Percentiles rank a stretch among this genome's conserved stretches.
Conservation (phyloP, 352 stramenopile species). For the Aphanomyces cochlioides region DNA sequence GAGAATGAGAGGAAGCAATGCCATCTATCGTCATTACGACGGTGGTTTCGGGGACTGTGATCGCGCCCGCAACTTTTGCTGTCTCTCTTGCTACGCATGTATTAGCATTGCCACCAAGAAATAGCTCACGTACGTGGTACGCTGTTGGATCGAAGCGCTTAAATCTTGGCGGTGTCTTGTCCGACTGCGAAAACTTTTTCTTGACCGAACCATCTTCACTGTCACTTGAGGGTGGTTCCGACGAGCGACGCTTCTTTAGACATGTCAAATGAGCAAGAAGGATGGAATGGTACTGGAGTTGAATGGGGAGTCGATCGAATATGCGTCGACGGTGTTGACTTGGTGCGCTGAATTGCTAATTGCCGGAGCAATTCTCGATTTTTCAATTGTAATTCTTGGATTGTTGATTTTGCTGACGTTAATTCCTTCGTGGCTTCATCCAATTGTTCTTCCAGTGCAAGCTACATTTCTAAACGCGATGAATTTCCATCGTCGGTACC, state of each 20-base stretch:
- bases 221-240: neutral
- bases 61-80: conserved; percentile 35
- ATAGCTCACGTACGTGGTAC: conserved; percentile 43
- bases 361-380: conserved; percentile 73
- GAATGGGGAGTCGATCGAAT: neutral
- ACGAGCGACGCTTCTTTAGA: too few relatives aligned
- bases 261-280: too few relatives aligned
- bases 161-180: conserved; percentile 35
- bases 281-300: too few relatives aligned
- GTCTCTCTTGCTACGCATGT: conserved; percentile 43
- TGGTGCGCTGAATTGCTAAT: conserved; percentile 57
- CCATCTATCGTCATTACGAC: neutral
- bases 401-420: conserved; percentile 34
- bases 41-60: conserved; percentile 21
- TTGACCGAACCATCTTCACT: conserved; percentile 9
- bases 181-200: neutral
- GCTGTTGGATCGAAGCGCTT: conserved; percentile 75
- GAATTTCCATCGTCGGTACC: conserved; percentile 1
- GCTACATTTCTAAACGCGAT: neutral
- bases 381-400: conserved; percentile 65
- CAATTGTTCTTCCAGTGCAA: conserved; percentile 10
- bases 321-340: conserved; percentile 28
- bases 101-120: too few relatives aligned
- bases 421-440: neutral
- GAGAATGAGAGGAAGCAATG: neutral